Base-by-base conservation (phyloP, 2,329 filamentous ascomycete genomes). In the Pyricularia grisea region DNA sequence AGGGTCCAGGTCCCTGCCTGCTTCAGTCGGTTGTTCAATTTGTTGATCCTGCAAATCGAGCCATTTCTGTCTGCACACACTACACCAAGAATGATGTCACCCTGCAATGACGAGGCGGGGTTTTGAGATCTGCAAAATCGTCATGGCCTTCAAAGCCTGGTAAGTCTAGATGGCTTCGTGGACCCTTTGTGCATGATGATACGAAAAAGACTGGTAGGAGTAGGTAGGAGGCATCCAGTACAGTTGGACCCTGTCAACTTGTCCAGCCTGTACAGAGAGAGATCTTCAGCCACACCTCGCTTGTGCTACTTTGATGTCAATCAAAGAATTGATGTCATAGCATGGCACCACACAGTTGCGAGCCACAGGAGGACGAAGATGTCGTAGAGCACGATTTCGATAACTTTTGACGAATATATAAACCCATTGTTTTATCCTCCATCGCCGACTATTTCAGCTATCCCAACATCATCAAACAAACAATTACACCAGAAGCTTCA, bases 241-340 rank as follows among this genome's bases (percentile, higher is more conserved):
- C n/a, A n/a, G n/a, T n/a, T n/a, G 42, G 42, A 50, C n/a, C 20
- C 42, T 20, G 20, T 50, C 42, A 1, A 14, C 11, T 50, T 50
- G 42, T 50, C 7, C 42, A 50, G 42, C 17, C 42, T 50, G 42
- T n/a, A 2, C 20, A 36, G 33, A n/a, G n/a, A 50, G 42, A 50
- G 20, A n/a, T 42, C 30, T 66, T 28, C 64, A 66, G 64, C 64
- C 31, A 66, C 64, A 66, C 25, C 30, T 66, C 30, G 30, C n/a
- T n/a, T 31, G 36, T 36, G n/a, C 36, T 66, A 66, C 14, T 50
- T n/a, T n/a, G n/a, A n/a, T n/a, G n/a, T n/a, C n/a, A n/a, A n/a
- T n/a, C n/a, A n/a, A n/a, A n/a, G n/a, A n/a, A n/a, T 68, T 68
- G 66, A 68, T 68, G 66, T 68, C 66, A 68, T 68, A 27, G 28